Evolutionary conservation across 164 flowering plant species (phyloP), one percentile per base, ranked within the genome.

Genomic region (Brasenia schreberi): DNA sequence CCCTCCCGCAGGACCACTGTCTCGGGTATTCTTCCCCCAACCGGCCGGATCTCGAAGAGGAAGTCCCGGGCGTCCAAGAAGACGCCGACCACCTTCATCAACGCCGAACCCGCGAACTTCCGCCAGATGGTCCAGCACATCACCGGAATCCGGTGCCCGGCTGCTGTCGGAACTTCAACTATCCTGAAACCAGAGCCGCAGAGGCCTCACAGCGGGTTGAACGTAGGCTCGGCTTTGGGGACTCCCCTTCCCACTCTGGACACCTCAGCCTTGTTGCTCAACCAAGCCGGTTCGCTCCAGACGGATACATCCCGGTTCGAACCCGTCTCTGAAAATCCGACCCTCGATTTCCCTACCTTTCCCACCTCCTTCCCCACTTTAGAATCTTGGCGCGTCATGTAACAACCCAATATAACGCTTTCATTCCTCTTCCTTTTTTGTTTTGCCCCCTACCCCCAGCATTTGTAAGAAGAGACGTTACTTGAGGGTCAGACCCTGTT

Each of bases 41-140:
- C 62, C 33, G 88, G 88, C 0, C 82, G 77, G 77, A 76, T 82
- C 52, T 43, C 84, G 65, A 91, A 91, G 74, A 74, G 97, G 42
- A 91, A 86, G 70, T 84, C 99, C 0, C 82, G 97, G 0, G 88
- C 93, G 10, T 68, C 90, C 64, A 91, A 91, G 74, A 74, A 84
- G 42, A 77, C 85, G 2, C 89, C 83, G 60, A 91, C 97, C 4
- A 94, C 96, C 18, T 91, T 87, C 75, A 94, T 94, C 56, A 80
- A 80, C 7, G 93, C 97, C 14, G 97, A 94, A 72, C 86, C 96
- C 18, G 81, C 87, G 2, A 89, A 91, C 75, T 94, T 94, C 77
- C 81, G 99, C 19, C 96, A 89, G 81, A 87, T 89, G 93, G 99
- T 94, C 72, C 99, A 94, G 78, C 92, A 91, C 80, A 91, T 94